Evolutionary conservation across 768 basidiomycete genomes (phyloP).

Genomic region (Dioszegia crocea): DNA sequence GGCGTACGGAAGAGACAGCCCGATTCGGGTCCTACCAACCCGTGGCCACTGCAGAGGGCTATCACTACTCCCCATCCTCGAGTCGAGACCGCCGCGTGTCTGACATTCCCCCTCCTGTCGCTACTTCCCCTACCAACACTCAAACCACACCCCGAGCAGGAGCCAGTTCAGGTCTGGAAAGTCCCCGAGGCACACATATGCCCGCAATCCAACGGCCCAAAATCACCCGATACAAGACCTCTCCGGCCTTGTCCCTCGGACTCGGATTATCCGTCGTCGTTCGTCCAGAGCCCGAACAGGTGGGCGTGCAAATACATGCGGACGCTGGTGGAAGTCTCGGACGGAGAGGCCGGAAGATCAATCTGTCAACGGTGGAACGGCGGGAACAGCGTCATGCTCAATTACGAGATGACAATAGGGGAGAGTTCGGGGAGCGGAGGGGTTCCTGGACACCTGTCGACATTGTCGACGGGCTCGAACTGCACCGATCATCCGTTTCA

Average conservation of each 20-base stretch:
- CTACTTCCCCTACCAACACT: too few relatives aligned
- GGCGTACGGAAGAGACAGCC: neutral
- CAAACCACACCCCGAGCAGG: neutral
- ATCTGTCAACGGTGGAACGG: constrained; percentile 7
- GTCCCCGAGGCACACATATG: constrained; percentile 20
- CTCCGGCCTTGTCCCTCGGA: constrained; percentile 23
- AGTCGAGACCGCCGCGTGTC: constrained; percentile 20
- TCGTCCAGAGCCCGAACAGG: constrained; percentile 9
- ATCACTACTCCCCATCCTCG: constrained; percentile 24
- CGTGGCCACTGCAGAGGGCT: constrained; percentile 19
- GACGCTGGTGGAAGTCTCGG: constrained; percentile 7
- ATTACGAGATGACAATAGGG: neutral
- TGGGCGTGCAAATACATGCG: neutral
- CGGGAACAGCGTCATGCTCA: neutral
- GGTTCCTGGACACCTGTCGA: constrained; percentile 31
- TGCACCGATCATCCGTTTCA: neutral
- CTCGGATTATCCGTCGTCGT: constrained; percentile 33
- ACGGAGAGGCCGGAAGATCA: neutral
- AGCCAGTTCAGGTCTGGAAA: constrained; percentile 14
- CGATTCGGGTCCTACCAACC: constrained; percentile 14
- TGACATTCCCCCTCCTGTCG: constrained; percentile 12
- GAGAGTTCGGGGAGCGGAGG: constrained; percentile 5
- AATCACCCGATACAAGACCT: constrained; percentile 34
- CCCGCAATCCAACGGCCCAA: constrained; percentile 12
- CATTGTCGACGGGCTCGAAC: constrained; percentile 21